Evolutionary conservation across 805 yeast species (phyloP).

Genomic region (Cyberlindnera galapagoensis): DNA sequence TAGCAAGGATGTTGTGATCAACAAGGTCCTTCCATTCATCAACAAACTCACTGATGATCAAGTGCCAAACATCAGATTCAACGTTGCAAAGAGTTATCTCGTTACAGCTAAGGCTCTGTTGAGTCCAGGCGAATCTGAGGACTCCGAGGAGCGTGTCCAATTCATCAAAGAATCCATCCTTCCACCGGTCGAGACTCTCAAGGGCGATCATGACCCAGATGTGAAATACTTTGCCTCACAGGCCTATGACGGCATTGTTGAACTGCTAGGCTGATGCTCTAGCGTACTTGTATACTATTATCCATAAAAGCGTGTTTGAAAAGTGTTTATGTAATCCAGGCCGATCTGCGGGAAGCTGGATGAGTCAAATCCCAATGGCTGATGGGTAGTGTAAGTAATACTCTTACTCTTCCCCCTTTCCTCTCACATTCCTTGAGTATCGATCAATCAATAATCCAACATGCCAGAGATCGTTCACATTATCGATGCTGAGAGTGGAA

Average conservation of each 20-base stretch:
- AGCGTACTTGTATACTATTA: too few species aligned
- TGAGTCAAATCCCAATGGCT: too few species aligned
- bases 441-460: conserved; percentile 1
- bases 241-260: conserved; percentile 37
- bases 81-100: conserved; percentile 81
- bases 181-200: conserved; percentile 59
- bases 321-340: too few species aligned
- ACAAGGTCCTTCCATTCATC: conserved; percentile 74
- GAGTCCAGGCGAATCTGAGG: conserved; percentile 12
- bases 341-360: too few species aligned
- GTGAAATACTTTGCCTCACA: conserved; percentile 80
- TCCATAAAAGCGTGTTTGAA: too few species aligned
- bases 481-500: conserved; percentile 92
- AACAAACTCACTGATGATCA: conserved; percentile 65
- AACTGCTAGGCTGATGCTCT: conserved; percentile 1
- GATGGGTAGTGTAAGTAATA: too few species aligned
- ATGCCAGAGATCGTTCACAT: conserved; percentile 42
- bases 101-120: conserved; percentile 49
- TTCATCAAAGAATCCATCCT: conserved; percentile 46
- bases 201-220: conserved; percentile 75
- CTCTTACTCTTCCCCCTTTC: too few species aligned
- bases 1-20: conserved; percentile 44
- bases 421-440: too few species aligned
- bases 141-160: conserved; percentile 16
- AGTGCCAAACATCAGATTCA: conserved; percentile 94